Percentiles rank a stretch among this genome's conserved stretches.
Evolutionary conservation across 148 eudicot species (phyloP).

Genomic region (Beta vulgaris): DNA sequence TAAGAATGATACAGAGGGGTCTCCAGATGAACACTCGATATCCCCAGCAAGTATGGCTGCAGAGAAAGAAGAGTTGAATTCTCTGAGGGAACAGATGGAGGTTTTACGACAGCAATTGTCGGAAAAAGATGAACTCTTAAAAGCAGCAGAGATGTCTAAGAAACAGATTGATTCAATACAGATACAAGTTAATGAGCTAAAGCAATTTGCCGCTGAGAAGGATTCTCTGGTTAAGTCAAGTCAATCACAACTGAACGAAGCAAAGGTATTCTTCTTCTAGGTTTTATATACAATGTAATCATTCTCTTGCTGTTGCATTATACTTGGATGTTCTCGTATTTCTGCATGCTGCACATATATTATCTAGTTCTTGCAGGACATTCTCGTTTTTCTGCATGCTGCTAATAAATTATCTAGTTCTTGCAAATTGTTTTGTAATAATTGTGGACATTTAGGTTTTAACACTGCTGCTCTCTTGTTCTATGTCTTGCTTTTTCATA

Average conservation of each 20-base stretch:
- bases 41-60: conserved; percentile 43
- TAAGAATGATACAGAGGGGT: conserved; percentile 41
- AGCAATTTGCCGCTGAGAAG: conserved; percentile 52
- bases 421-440: neutral
- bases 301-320: neutral
- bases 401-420: neutral
- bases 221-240: conserved; percentile 56
- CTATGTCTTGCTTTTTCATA: neutral
- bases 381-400: neutral
- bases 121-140: conserved; percentile 76
- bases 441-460: neutral
- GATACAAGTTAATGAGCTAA: conserved; percentile 59
- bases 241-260: conserved; percentile 70
- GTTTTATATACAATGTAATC: neutral
- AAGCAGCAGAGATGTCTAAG: conserved; percentile 55
- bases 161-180: conserved; percentile 42
- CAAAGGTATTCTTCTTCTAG: conserved; percentile 49
- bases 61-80: conserved; percentile 65
- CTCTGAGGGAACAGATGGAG: conserved; percentile 67
- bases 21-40: conserved; percentile 40
- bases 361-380: neutral
- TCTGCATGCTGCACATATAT: neutral
- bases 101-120: conserved; percentile 58
- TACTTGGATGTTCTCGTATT: neutral
- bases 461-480: neutral